Conservation (phyloP, 768 basidiomycete genomes). For the Suillus ampliporus region DNA sequence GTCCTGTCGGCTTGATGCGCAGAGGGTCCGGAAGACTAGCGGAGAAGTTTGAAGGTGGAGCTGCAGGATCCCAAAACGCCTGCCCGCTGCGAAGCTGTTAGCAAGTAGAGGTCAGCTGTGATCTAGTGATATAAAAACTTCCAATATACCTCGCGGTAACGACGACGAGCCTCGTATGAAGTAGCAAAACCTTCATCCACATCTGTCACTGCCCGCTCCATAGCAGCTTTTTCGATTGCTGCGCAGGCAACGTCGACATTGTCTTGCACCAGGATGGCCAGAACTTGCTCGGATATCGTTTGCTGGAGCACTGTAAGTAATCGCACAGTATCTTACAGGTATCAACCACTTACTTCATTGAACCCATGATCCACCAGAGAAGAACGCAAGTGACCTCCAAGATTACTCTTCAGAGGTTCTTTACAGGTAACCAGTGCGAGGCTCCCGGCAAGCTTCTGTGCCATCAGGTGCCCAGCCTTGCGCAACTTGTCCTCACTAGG, state of each 20-base stretch:
- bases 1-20: constrained; percentile 80
- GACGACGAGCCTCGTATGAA: constrained; percentile 83
- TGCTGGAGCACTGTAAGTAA: constrained; percentile 44
- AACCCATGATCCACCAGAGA: constrained; percentile 88
- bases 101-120: constrained; percentile 14
- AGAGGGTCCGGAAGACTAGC: constrained; percentile 85
- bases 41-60: constrained; percentile 71
- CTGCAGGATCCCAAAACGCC: constrained; percentile 89
- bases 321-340: constrained; percentile 7
- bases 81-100: constrained; percentile 67
- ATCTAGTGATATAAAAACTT: not conserved
- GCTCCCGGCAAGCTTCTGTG: constrained; percentile 94
- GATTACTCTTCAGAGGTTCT: constrained; percentile 92
- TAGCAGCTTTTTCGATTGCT: constrained; percentile 96
- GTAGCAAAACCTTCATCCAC: constrained; percentile 87
- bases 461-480: constrained; percentile 94
- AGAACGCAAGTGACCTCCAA: constrained; percentile 86
- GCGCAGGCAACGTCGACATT: constrained; percentile 93
- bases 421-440: constrained; percentile 98
- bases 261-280: constrained; percentile 82
- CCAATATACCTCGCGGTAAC: constrained; percentile 78
- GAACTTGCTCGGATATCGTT: constrained; percentile 81
- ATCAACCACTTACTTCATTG: constrained; percentile 62
- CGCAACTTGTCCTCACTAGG: constrained; percentile 89
- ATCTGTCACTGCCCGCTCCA: constrained; percentile 92